Evolutionary conservation across 2,329 filamentous ascomycete genomes (phyloP), one percentile per base, ranked within the genome.

Genomic region (Cercospora brassicicola): DNA sequence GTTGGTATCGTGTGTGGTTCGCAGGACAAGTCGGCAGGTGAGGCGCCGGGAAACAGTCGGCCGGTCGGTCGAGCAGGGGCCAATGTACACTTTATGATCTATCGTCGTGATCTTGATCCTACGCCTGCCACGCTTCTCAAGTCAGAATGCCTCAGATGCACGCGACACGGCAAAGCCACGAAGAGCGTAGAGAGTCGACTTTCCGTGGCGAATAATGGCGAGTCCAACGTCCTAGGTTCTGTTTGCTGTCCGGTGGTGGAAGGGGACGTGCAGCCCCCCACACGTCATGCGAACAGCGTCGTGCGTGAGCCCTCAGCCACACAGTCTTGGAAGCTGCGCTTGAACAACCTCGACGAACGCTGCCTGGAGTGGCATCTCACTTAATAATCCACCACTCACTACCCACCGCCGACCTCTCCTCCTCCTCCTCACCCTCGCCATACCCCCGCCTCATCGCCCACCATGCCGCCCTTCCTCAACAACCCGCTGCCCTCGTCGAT

Each of bases 401-500:
- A n/a, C 23, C 26, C 53, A 18, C 13, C 26, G 26, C 9, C 53
- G 53, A 26, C 53, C 7, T 28, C 13, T 30, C 53, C 26, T 56
- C 23, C 36, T 45, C 13, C 36, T 45, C 15, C 23, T 23, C 39
- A 28, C 20, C 20, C 45, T 55, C 30, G 26, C 42, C 20, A 6
- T 42, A 4, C 9, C 57, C 26, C 55, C n/a, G 11, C 55, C 33
- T 30, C 65, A 33, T 48, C 64, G 66, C 67, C 65, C 72, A 73
- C 51, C 31, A 84, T 84, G 83, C 79, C 80, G 53, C 62, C 62
- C 33, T 81, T 83, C 71, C 79, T 86, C 76, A 85, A 86, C 74
- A 86, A 85, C 74, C 84, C 84, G 70, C 79, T 86, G 76, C 84
- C 84, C 69, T 82, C 83, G 70, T 84, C 82, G 39, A 83, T 85